Evolutionary conservation across 2,329 filamentous ascomycete genomes (phyloP).

Genomic region (Coniochaeta hoffmannii): DNA sequence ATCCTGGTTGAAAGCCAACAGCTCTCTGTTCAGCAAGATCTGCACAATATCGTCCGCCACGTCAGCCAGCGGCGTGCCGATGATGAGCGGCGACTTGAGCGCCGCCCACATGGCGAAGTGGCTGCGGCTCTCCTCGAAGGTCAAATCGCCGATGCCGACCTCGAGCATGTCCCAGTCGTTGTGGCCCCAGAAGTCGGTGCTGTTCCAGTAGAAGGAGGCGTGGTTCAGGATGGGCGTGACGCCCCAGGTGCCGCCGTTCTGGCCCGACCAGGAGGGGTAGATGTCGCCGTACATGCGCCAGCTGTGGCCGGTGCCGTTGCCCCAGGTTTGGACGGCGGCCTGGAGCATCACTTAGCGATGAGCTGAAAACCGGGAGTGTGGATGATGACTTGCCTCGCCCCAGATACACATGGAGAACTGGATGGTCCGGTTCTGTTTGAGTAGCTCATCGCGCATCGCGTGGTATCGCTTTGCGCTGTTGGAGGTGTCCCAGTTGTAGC

Average conservation of each 20-base stretch:
- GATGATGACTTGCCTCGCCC: conserved; percentile 18
- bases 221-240: conserved; percentile 36
- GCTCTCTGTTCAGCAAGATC: conserved; percentile 32
- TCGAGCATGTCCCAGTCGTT: conserved; percentile 45
- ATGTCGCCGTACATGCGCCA: conserved; percentile 29
- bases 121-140: conserved; percentile 34
- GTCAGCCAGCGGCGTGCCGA: conserved; percentile 32
- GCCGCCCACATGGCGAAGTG: conserved; percentile 46
- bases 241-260: not conserved
- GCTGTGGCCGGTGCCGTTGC: conserved; percentile 31
- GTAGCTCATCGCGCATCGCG: conserved; percentile 25
- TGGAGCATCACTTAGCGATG: not conserved
- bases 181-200: conserved; percentile 39
- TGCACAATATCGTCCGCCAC: conserved; percentile 27
- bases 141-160: conserved; percentile 41
- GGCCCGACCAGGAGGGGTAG: conserved; percentile 17
- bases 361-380: no score
- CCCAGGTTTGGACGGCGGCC: conserved; percentile 34
- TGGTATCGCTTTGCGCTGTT: conserved; percentile 21
- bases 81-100: conserved; percentile 42
- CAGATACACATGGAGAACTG: conserved; percentile 26
- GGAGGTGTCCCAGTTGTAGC: conserved; percentile 14
- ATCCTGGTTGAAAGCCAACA: conserved; percentile 39
- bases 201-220: conserved; percentile 36
- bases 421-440: conserved; percentile 22